Percentiles rank a stretch among this genome's conserved stretches.
Conservation (phyloP, 2,329 filamentous ascomycete species). For the Monilinia fructigena region DNA sequence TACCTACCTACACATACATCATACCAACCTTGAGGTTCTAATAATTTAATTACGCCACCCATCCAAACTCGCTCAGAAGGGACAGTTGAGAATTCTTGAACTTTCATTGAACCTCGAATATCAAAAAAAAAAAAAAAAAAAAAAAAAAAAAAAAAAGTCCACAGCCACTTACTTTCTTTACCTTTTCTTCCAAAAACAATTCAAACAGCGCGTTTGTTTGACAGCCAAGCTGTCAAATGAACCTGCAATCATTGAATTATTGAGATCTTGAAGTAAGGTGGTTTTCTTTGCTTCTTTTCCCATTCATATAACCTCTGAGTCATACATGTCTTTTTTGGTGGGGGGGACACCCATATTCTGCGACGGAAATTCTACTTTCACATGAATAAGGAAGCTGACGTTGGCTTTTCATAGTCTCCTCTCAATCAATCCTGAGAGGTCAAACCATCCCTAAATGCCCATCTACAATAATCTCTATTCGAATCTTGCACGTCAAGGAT, state of each 20-base stretch:
- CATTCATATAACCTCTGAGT: conserved; percentile 4
- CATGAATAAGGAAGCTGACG: conserved; percentile 10
- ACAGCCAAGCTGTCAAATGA: conserved; percentile 96
- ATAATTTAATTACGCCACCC: conserved; percentile 1
- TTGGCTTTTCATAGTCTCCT: conserved; percentile 36
- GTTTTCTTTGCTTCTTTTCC: conserved; percentile 22
- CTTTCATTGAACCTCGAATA: too few relatives aligned
- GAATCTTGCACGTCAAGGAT: conserved; percentile 93
- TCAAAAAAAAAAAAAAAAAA: neutral
- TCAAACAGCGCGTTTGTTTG: conserved; percentile 82
- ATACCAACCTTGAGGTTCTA: neutral
- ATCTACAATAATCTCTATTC: conserved; percentile 67
- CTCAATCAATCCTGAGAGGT: conserved; percentile 58
- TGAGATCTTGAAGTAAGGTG: conserved; percentile 34
- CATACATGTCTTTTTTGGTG: neutral
- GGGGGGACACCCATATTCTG: neutral
- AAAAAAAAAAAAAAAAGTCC: neutral
- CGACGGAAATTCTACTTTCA: neutral
- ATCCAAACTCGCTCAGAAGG: neutral
- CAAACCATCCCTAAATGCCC: conserved; percentile 81
- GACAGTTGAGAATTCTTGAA: too few relatives aligned
- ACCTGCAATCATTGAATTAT: conserved; percentile 65
- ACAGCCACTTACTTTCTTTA: conserved; percentile 14
- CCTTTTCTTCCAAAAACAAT: conserved; percentile 31
- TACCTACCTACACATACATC: neutral